These are phyloP conservation scores for Fomitopsis palustris DNA, from an alignment of 1,284 basidiomycete genomes.

Conservation along the genomic window DNA sequence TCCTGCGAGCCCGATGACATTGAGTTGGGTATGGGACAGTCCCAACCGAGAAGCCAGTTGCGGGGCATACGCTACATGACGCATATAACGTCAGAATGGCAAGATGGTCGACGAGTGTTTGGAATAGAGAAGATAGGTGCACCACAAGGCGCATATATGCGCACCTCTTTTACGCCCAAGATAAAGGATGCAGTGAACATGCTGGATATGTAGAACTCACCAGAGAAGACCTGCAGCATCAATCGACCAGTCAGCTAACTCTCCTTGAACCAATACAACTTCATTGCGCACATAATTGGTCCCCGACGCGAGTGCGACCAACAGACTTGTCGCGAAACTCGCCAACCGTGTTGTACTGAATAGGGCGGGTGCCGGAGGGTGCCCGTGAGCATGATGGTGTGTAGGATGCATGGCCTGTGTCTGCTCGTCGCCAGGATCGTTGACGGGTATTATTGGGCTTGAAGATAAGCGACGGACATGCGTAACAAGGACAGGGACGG, in stretches of 20 bases:
- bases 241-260: not conserved
- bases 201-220: constrained; percentile 24
- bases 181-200: not conserved
- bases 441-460: not conserved
- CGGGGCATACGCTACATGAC: constrained; percentile 67
- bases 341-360: constrained; percentile 40
- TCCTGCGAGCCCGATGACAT: constrained; percentile 68
- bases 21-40: constrained; percentile 73
- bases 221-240: constrained; percentile 42
- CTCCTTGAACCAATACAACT: not conserved
- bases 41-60: constrained; percentile 70
- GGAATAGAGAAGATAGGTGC: not conserved
- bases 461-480: not conserved
- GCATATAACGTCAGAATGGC: not conserved
- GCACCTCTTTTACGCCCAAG: not conserved
- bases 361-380: constrained; percentile 27
- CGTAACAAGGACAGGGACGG: not conserved
- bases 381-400: not conserved
- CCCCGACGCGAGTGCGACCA: constrained; percentile 60
- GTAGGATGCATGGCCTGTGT: not conserved
- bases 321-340: constrained; percentile 48
- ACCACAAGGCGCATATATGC: not conserved
- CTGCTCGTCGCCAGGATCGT: not conserved
- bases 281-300: constrained; percentile 61
- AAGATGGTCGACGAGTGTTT: not conserved